Percentiles rank a stretch among this genome's conserved stretches.
These are phyloP conservation scores for Penicillium occitanis DNA, from an alignment of 2,329 filamentous ascomycete species.

Conservation along the genomic window DNA sequence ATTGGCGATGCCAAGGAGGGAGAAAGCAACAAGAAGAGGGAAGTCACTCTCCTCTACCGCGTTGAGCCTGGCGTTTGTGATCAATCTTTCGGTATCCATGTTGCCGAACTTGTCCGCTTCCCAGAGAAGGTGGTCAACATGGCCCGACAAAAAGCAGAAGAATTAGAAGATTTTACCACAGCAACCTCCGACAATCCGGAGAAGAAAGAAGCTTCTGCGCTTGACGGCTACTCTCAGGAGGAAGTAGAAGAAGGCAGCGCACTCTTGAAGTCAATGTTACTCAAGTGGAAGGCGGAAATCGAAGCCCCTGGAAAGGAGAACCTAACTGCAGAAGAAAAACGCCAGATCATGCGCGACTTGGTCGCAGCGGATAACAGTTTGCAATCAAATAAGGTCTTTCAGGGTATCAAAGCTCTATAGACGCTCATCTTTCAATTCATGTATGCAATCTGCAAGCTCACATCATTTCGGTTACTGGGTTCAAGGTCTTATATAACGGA, in stretches of 20 bases:
- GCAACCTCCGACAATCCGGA: conserved; percentile 48
- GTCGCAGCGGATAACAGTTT: conserved; percentile 70
- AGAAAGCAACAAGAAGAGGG: conserved; percentile 59
- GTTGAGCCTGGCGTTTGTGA: conserved; percentile 94
- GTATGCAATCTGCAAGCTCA: not conserved
- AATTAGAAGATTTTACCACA: conserved; percentile 82
- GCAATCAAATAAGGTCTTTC: conserved; percentile 56
- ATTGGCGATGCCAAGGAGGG: conserved; percentile 61
- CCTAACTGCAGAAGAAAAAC: conserved; percentile 72
- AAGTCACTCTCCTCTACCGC: conserved; percentile 95
- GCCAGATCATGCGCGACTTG: conserved; percentile 73
- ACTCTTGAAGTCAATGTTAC: conserved; percentile 77
- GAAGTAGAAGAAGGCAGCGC: conserved; percentile 87
- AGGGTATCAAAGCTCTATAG: conserved; percentile 49
- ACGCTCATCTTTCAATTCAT: not conserved
- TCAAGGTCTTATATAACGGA: not conserved
- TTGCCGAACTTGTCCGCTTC: conserved; percentile 93
- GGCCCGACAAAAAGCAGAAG: conserved; percentile 98
- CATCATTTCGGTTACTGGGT: not conserved
- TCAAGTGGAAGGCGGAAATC: conserved; percentile 76
- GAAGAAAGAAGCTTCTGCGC: conserved; percentile 35
- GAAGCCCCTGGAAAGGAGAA: conserved; percentile 59
- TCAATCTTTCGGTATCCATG: conserved; percentile 97
- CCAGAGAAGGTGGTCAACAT: conserved; percentile 96
- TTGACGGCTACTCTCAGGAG: conserved; percentile 66